These are phyloP conservation scores for Coriaria nepalensis DNA, from an alignment of 306 rosid genomes.

Conservation along the genomic window DNA sequence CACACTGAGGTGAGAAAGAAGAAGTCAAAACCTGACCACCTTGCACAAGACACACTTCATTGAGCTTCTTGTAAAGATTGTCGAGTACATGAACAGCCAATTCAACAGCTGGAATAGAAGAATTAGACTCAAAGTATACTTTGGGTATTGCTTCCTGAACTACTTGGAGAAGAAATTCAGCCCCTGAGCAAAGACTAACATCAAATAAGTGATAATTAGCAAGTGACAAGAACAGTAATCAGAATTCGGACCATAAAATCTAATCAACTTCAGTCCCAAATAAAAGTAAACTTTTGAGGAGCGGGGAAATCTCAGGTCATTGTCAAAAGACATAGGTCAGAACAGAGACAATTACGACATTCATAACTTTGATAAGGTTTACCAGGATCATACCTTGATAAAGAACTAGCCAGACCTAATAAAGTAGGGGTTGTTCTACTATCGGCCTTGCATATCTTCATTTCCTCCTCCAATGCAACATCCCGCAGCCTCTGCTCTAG, in stretches of 20 bases:
- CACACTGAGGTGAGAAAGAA: slow-evolving; percentile 14
- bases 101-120: slow-evolving; percentile 62
- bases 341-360: slow-evolving; percentile 1
- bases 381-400: slow-evolving; percentile 51
- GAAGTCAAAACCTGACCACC: slow-evolving; percentile 84
- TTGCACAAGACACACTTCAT: slow-evolving; percentile 75
- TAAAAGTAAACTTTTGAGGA: too few species aligned
- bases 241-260: slow-evolving; percentile 1
- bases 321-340: slow-evolving; percentile 1
- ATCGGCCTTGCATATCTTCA: slow-evolving; percentile 25
- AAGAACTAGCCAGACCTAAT: slow-evolving; percentile 63
- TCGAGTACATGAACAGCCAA: slow-evolving; percentile 68
- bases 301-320: slow-evolving; percentile 4
- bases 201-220: slow-evolving; percentile 40
- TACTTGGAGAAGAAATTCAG: slow-evolving; percentile 57
- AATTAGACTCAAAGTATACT: slow-evolving; percentile 40
- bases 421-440: slow-evolving; percentile 47
- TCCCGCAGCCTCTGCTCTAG: slow-evolving; percentile 56
- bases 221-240: slow-evolving; percentile 2
- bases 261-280: too few species aligned
- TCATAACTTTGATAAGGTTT: slow-evolving; percentile 1
- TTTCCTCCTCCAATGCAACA: slow-evolving; percentile 61
- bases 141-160: slow-evolving; percentile 63
- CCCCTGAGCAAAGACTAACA: slow-evolving; percentile 80
- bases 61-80: slow-evolving; percentile 66